Evolutionary conservation across 2,329 filamentous ascomycete genomes (phyloP).

Genomic region (Cladosporium colombiae): DNA sequence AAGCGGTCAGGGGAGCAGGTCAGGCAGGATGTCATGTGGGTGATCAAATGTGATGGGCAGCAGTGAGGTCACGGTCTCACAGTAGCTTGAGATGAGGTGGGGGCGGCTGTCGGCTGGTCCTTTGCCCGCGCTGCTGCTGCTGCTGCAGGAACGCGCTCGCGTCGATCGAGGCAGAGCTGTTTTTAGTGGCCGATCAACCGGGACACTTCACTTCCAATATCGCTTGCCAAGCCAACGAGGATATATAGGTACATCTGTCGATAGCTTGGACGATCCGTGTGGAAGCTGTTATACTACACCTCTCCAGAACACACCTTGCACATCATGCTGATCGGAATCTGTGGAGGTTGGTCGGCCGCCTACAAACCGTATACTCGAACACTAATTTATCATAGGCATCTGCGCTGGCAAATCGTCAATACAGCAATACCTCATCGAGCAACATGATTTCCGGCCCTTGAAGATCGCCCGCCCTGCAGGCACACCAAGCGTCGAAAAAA

Average conservation of each 20-base stretch:
- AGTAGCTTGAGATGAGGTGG: not conserved
- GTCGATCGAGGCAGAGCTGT: not conserved
- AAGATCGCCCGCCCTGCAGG: slow-evolving; percentile 52
- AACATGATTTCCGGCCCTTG: slow-evolving; percentile 78
- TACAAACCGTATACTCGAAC: not conserved
- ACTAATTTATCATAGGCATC: slow-evolving; percentile 61
- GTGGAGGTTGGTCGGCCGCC: slow-evolving; percentile 58
- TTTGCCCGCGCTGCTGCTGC: not conserved
- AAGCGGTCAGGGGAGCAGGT: not conserved
- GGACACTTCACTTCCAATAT: slow-evolving; percentile 13
- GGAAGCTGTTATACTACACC: not conserved
- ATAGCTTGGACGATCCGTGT: not conserved
- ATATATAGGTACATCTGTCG: not conserved
- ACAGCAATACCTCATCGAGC: slow-evolving; percentile 79
- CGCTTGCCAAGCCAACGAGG: not conserved
- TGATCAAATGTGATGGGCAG: not conserved
- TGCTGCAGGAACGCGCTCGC: not conserved
- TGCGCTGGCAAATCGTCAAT: slow-evolving; percentile 92
- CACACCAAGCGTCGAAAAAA: slow-evolving; percentile 46
- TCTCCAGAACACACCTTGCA: not conserved
- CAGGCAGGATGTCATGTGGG: not conserved
- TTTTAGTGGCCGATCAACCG: not conserved
- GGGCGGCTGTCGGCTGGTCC: not conserved
- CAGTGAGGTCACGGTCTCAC: not conserved
- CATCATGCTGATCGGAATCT: slow-evolving; percentile 73